Evolutionary conservation across 495 filamentous ascomycete species (phyloP).

Genomic region (Oleoguttula mirabilis): DNA sequence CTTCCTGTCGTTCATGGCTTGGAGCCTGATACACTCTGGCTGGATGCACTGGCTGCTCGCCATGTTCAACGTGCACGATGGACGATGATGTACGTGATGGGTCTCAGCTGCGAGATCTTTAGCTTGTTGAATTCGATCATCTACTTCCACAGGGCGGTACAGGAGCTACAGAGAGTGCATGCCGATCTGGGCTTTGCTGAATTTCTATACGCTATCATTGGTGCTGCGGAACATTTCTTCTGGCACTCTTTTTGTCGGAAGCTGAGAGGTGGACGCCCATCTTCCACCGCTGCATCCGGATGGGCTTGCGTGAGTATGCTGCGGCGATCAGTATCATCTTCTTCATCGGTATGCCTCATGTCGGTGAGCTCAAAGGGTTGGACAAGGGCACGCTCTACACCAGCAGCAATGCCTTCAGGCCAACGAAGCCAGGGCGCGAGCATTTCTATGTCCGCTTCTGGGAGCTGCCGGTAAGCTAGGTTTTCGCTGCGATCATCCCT

Average conservation of each 20-base stretch:
- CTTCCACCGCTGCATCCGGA: slow-evolving; percentile 27
- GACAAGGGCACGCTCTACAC: slow-evolving; percentile 27
- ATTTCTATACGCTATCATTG: too few species aligned
- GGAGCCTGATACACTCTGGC: too few species aligned
- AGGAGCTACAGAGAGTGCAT: too few species aligned
- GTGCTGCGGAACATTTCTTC: slow-evolving; percentile 58
- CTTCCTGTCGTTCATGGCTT: too few species aligned
- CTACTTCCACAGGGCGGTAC: too few species aligned
- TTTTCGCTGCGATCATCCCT: too few species aligned
- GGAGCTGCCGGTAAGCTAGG: slow-evolving; percentile 58
- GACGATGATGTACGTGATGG: too few species aligned
- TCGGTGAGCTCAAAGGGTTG: slow-evolving; percentile 14
- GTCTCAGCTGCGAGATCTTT: too few species aligned
- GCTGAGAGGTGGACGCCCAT: slow-evolving; percentile 27
- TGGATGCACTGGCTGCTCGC: too few species aligned
- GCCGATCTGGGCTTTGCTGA: too few species aligned
- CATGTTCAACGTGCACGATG: too few species aligned
- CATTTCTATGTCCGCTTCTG: slow-evolving; percentile 81
- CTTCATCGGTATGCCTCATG: slow-evolving; percentile 23
- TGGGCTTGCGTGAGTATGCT: slow-evolving; percentile 32
- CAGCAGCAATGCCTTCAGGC: slow-evolving; percentile 57
- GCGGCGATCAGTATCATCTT: slow-evolving; percentile 25
- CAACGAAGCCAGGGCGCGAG: slow-evolving; percentile 54
- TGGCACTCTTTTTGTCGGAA: slow-evolving; percentile 31
- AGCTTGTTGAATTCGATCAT: too few species aligned